Conservation (phyloP, 1,139 yeast species). For the Diutina pseudorugosa region DNA sequence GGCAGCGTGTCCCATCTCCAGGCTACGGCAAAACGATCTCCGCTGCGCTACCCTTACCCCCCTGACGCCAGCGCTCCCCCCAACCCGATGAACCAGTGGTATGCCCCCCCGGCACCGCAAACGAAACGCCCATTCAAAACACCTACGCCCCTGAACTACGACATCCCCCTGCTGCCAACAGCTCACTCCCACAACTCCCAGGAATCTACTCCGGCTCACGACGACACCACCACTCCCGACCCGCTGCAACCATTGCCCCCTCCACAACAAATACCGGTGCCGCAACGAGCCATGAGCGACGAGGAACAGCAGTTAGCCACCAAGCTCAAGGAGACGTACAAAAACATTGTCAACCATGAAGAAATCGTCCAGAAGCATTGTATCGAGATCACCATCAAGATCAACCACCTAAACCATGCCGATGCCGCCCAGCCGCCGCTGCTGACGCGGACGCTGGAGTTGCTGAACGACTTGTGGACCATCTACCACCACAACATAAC, state of each 20-base stretch:
- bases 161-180: conserved; percentile 2
- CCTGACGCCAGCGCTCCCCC: neutral
- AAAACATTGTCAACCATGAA: conserved; percentile 54
- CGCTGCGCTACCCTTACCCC: neutral
- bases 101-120: conserved; percentile 2
- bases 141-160: conserved; percentile 1
- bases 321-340: conserved; percentile 62
- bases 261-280: conserved; percentile 6
- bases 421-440: neutral
- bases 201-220: neutral
- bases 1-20: neutral
- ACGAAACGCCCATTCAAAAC: conserved; percentile 1
- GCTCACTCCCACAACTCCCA: neutral
- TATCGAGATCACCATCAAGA: conserved; percentile 38
- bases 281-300: conserved; percentile 33
- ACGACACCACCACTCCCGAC: neutral
- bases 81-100: neutral
- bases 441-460: conserved; percentile 28
- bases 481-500: conserved; percentile 58
- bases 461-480: conserved; percentile 56
- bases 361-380: conserved; percentile 60
- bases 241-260: neutral
- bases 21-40: neutral
- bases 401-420: conserved; percentile 21
- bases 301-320: conserved; percentile 64